Percentiles rank a stretch among this genome's conserved stretches.
Conservation (phyloP, 352 stramenopile species). For the Pythium oligandrum region DNA sequence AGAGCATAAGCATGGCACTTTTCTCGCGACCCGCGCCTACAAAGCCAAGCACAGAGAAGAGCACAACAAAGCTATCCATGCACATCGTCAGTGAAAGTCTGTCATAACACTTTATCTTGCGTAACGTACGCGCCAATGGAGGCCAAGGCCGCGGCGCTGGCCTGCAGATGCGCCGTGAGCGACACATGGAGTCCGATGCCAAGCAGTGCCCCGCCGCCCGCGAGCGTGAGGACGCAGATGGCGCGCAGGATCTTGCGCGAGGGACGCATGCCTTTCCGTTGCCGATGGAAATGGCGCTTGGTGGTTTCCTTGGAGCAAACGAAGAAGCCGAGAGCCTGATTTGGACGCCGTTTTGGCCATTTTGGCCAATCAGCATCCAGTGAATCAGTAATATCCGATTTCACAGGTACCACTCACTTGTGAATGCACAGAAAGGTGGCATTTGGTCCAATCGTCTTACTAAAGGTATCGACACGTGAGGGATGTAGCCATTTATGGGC, state of each 20-base stretch:
- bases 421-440: too few species aligned
- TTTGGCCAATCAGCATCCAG: too few species aligned
- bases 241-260: slow-evolving; percentile 57
- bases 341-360: too few species aligned
- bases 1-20: slow-evolving; percentile 58
- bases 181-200: slow-evolving; percentile 51
- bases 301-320: neutral
- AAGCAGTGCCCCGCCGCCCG: slow-evolving; percentile 40
- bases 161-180: slow-evolving; percentile 36
- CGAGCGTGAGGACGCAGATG: slow-evolving; percentile 54
- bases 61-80: slow-evolving; percentile 19
- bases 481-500: too few species aligned
- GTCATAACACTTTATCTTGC: too few species aligned
- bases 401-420: too few species aligned
- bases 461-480: too few species aligned
- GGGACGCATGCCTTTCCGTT: slow-evolving; percentile 38
- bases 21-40: slow-evolving; percentile 61
- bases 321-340: too few species aligned
- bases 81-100: too few species aligned
- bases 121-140: slow-evolving; percentile 23
- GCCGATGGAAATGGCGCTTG: neutral
- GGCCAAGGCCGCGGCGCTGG: slow-evolving; percentile 43
- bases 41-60: slow-evolving; percentile 60
- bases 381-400: too few species aligned
- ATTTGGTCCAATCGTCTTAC: too few species aligned